Percentiles rank a stretch among this genome's conserved stretches.
Conservation (phyloP, 2,329 filamentous ascomycete genomes). For the Furcasterigmium sp. region DNA sequence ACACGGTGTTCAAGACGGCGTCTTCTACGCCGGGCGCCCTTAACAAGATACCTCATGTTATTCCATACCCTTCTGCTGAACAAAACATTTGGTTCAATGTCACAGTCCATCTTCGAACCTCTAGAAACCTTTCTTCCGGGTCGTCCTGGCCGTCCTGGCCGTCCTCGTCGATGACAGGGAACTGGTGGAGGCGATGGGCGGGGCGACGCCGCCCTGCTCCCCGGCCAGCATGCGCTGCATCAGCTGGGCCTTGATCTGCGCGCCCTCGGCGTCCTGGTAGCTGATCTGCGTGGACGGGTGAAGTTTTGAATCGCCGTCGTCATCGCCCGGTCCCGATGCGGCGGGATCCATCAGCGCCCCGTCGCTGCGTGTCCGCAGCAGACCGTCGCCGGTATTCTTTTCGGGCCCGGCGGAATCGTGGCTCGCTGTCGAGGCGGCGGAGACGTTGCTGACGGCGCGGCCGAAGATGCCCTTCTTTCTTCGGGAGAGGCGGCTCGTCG, state of each 20-base stretch:
- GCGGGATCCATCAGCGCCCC: not conserved
- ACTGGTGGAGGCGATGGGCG: not conserved
- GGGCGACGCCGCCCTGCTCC: not conserved
- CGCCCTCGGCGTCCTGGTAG: constrained; percentile 46
- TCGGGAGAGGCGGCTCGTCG: constrained; percentile 18
- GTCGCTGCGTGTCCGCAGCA: constrained; percentile 2
- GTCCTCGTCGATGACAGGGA: not conserved
- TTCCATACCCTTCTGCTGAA: no score
- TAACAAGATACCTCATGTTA: no score
- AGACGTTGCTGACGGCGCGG: constrained; percentile 53
- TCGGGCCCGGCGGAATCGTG: constrained; percentile 21
- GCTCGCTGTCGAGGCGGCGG: constrained; percentile 42
- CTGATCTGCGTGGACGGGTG: constrained; percentile 45
- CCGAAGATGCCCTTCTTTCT: constrained; percentile 49
- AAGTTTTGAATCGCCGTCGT: not conserved
- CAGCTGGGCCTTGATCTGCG: constrained; percentile 34
- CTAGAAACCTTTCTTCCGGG: not conserved
- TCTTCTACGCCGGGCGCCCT: no score
- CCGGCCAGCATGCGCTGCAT: constrained; percentile 35
- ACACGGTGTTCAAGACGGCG: no score
- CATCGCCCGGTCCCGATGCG: not conserved
- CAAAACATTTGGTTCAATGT: no score
- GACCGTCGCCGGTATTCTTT: not conserved
- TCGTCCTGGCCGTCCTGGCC: not conserved
- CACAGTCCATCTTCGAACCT: no score